Conservation (phyloP, 78 protist genomes). For the Isochrysis galbana region DNA sequence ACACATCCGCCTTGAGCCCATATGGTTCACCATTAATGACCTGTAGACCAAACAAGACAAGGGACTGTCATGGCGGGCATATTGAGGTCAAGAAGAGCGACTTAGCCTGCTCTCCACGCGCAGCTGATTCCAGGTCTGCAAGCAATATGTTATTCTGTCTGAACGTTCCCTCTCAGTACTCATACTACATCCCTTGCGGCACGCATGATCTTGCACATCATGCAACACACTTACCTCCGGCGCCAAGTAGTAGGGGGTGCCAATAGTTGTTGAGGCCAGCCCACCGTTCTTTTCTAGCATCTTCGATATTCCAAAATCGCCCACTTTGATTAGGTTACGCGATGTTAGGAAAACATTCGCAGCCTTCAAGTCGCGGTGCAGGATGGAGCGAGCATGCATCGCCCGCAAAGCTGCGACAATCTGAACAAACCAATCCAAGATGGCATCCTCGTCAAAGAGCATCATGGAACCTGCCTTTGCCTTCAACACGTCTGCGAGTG, state of each 20-base stretch:
- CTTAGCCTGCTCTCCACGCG: no score
- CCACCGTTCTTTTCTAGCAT: neutral
- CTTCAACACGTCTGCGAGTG: neutral
- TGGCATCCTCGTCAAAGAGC: neutral
- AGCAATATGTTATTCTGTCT: no score
- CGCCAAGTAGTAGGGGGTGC: conserved; percentile 57
- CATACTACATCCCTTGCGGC: no score
- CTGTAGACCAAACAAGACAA: no score
- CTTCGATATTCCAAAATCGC: conserved; percentile 41
- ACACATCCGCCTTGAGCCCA: conserved; percentile 36
- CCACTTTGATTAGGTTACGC: conserved; percentile 26
- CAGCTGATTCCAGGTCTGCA: no score
- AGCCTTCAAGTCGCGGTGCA: conserved; percentile 24
- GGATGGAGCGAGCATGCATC: neutral
- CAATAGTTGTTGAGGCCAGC: conserved; percentile 16
- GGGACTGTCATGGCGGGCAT: no score
- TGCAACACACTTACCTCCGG: no score
- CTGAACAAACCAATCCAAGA: neutral
- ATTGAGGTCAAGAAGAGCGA: no score
- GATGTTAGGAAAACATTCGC: neutral
- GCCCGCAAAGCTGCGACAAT: neutral
- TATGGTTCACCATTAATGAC: conserved; percentile 33
- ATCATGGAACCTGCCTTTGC: neutral
- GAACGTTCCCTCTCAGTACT: no score
- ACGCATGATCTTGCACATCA: no score